A percentile compares a stretch with the other conserved stretches of the same genome.
Evolutionary conservation across 1,284 basidiomycete genomes (phyloP).

Genomic region (Heimioporus punctisporus): DNA sequence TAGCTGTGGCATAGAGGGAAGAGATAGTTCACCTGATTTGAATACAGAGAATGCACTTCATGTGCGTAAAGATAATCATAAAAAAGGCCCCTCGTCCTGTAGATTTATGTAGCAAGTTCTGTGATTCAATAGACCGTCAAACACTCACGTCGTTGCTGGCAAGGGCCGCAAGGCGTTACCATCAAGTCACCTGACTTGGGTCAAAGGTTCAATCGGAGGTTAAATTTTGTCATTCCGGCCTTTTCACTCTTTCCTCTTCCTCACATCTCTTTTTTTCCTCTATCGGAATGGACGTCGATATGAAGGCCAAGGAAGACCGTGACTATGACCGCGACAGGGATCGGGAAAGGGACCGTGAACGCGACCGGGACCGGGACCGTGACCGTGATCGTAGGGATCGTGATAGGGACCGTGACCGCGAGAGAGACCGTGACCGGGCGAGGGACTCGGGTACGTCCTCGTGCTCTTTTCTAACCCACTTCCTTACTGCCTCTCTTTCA

Average conservation of each 20-base stretch:
- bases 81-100: too few relatives aligned
- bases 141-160: too few relatives aligned
- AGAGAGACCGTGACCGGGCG: constrained; percentile 48
- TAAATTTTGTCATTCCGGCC: constrained; percentile 3
- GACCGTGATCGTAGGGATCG: constrained; percentile 44
- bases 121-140: too few relatives aligned
- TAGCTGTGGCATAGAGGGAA: constrained; percentile 12
- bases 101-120: too few relatives aligned
- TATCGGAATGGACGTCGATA: constrained; percentile 71
- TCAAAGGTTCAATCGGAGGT: constrained; percentile 18
- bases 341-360: constrained; percentile 45
- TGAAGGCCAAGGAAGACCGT: constrained; percentile 72
- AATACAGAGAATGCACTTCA: too few relatives aligned
- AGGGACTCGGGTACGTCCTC: constrained; percentile 56
- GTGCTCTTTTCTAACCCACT: not conserved
- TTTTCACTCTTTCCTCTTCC: constrained; percentile 15
- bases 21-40: constrained; percentile 11
- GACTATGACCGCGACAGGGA: constrained; percentile 57
- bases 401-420: constrained; percentile 53
- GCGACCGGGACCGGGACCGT: constrained; percentile 43
- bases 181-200: constrained; percentile 18
- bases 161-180: too few relatives aligned
- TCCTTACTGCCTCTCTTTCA: not conserved
- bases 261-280: not conserved
- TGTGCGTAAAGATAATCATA: too few relatives aligned